Evolutionary conservation across 1,139 yeast genomes (phyloP).

Genomic region (Blastobotrys apis): DNA sequence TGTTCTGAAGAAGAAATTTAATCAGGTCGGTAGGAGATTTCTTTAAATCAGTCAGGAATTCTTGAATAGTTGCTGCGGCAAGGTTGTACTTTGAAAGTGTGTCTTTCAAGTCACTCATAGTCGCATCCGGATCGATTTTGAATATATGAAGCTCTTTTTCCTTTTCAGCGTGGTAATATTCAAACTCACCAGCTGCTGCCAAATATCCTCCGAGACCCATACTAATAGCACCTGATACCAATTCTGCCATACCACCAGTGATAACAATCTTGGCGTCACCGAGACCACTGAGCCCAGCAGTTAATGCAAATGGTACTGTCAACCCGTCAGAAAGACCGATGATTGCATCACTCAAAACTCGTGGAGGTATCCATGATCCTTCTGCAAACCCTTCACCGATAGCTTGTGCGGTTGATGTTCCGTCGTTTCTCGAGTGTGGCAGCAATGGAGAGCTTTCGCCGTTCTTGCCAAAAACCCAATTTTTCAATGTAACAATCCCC

Average conservation of each 20-base stretch:
- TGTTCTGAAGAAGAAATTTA: conserved; percentile 68
- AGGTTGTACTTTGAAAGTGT: conserved; percentile 65
- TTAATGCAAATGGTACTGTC: conserved; percentile 80
- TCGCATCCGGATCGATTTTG: conserved; percentile 48
- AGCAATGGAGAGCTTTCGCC: conserved; percentile 24
- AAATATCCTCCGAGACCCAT: conserved; percentile 83
- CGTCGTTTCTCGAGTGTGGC: conserved; percentile 28
- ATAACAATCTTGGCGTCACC: conserved; percentile 72
- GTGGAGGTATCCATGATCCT: conserved; percentile 35
- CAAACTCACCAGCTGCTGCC: conserved; percentile 72
- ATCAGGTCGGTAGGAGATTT: conserved; percentile 54
- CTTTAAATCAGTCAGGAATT: conserved; percentile 59
- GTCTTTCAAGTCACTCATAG: conserved; percentile 57
- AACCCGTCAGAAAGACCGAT: conserved; percentile 82
- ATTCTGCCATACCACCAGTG: conserved; percentile 83
- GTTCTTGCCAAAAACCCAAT: conserved; percentile 28
- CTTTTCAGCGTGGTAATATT: conserved; percentile 48
- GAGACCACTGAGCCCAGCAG: conserved; percentile 73
- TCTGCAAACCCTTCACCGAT: neutral
- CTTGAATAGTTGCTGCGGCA: conserved; percentile 55
- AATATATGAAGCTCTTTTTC: conserved; percentile 59
- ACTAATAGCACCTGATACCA: conserved; percentile 77
- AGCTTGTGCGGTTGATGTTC: conserved; percentile 19
- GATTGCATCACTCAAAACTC: conserved; percentile 73
- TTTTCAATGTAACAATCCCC: conserved; percentile 30